A percentile compares a stretch with the other conserved stretches of the same genome.
phyloP scores from a whole-genome alignment of 169 alveolate species.

The Plasmodium reichenowi region DNA sequence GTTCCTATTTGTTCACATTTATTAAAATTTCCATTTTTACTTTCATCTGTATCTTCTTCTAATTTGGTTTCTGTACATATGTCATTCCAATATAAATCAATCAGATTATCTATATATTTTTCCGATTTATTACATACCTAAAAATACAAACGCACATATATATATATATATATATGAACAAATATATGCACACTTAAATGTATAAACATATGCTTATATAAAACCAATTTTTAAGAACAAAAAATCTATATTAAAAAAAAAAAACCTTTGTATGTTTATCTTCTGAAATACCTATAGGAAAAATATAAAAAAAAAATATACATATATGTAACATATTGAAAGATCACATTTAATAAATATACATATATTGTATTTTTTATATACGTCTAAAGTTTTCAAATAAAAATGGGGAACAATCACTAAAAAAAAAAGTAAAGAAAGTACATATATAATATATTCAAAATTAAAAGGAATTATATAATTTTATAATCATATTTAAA shows the following conservation, averaged over 20 bases:
- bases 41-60: background rate
- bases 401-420: constrained; percentile 67
- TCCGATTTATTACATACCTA: constrained; percentile 43
- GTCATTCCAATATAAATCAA: constrained; percentile 10
- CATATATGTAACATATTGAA: background rate
- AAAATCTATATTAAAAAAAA: no score
- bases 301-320: constrained; percentile 21
- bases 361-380: no score
- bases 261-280: constrained; percentile 19
- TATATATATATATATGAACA: background rate
- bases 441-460: background rate
- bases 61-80: background rate
- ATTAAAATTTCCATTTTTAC: background rate
- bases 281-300: constrained; percentile 26
- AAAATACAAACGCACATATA: constrained; percentile 1
- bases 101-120: constrained; percentile 16
- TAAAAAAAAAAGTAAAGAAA: constrained; percentile 18
- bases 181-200: background rate
- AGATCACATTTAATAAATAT: no score
- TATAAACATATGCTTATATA: background rate
- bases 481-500: background rate
- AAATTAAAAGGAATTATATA: background rate
- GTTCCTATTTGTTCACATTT: background rate
- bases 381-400: constrained; percentile 56
- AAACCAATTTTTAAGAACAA: background rate